Base-by-base conservation (phyloP, 768 basidiomycete genomes). In the Termitomyces sp. region DNA sequence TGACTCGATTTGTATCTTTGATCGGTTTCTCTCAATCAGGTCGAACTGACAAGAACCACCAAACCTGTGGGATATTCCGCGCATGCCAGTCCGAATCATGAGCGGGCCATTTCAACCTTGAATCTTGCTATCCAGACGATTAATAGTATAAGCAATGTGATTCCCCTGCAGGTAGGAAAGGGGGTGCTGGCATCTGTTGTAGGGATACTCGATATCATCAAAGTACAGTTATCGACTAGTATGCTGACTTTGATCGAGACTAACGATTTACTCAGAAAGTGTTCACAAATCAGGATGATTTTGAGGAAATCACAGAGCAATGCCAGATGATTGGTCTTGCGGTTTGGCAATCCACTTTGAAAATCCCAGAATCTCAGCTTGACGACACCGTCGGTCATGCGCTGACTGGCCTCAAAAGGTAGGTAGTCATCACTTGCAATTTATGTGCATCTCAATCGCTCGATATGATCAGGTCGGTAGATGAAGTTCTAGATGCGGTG, bases 251-350 rank as follows among this genome's bases (percentile, higher is more conserved):
- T 23, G 10, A 26, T 5, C 10, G 4, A 44, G 30, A 1, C 30
- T 53, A 3, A 32, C 8, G 6, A 55, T 1, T 41, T 23, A 0
- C 14, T n/a, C 23, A 64, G 60, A 58, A 41, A 16, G 62, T 56
- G 1, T 49, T 60, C 2, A 18, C 7, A 1, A 62, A 59, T 26
- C 53, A 55, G 12, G 53, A 33, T 18, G 60, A 63, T 32, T 63
- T 63, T 12, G 12, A 14, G 9, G 60, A 56, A n/a, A 33, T 64
- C 0, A 43, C 44, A n/a, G 63, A 61, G 44, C 60, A 59, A 57
- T 64, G 63, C 35, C 50, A 61, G 26, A 61, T 30, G 13, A 64
- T 64, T 26, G n/a, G 40, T 6, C 56, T 63, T 4, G 20, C 53
- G 1, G 47, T 63, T 53, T 61, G 59, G 56, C 56, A 47, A 1